phyloP scores from a whole-genome alignment of 306 rosid genomes.

The Fragaria ananassa region DNA sequence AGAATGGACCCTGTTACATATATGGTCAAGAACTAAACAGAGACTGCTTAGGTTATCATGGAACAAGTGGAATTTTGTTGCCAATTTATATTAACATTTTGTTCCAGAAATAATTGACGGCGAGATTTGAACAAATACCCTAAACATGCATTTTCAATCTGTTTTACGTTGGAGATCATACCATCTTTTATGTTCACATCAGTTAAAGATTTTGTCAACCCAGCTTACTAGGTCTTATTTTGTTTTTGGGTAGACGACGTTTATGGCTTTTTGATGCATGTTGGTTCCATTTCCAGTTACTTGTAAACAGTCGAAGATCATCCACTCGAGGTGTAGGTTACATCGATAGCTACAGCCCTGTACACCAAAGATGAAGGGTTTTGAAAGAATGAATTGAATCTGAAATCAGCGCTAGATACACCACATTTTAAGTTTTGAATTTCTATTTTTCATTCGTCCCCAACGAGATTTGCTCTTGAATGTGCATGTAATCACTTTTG shows the following conservation, averaged over 20 bases:
- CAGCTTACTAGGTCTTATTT: background rate
- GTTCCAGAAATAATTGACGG: background rate
- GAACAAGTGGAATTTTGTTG: conserved; percentile 1
- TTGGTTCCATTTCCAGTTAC: background rate
- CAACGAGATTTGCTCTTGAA: background rate
- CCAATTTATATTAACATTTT: background rate
- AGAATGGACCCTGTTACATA: conserved; percentile 3
- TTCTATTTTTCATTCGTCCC: background rate
- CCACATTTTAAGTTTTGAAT: too few relatives aligned
- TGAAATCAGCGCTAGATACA: too few relatives aligned
- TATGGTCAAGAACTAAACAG: conserved; percentile 6
- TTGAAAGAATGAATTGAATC: background rate
- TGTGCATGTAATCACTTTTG: too few relatives aligned
- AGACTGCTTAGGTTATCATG: background rate
- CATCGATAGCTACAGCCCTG: too few relatives aligned
- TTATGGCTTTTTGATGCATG: background rate
- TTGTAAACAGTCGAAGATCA: background rate
- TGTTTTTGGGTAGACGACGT: background rate
- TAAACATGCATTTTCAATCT: background rate
- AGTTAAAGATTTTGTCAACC: background rate
- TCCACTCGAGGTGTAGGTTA: background rate
- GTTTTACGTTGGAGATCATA: background rate
- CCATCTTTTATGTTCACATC: background rate
- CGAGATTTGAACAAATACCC: background rate
- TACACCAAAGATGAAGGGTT: background rate